phyloP scores from a whole-genome alignment of 257 asterid species.

The Petunia secreta region DNA sequence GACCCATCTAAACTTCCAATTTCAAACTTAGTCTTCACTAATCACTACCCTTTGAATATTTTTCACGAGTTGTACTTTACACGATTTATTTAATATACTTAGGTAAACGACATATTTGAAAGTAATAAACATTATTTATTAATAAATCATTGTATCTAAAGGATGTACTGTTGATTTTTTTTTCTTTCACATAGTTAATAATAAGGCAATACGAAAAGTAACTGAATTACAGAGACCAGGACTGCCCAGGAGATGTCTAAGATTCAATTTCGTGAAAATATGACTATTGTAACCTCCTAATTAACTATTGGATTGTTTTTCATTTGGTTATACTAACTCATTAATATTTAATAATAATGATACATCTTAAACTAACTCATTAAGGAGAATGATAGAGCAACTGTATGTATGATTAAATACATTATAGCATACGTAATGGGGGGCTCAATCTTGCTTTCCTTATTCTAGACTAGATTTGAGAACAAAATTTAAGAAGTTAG shows the following conservation, averaged over 20 bases:
- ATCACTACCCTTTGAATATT: slow-evolving; percentile 27
- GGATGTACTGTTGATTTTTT: not conserved
- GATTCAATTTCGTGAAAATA: not conserved
- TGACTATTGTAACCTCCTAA: not conserved
- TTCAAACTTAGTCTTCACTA: slow-evolving; percentile 29
- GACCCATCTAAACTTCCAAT: slow-evolving; percentile 33
- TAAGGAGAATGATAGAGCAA: slow-evolving; percentile 16
- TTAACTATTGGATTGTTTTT: not conserved
- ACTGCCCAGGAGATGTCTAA: not conserved
- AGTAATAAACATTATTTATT: slow-evolving; percentile 21
- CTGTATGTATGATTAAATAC: not conserved
- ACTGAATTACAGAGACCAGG: not conserved
- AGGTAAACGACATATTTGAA: not conserved
- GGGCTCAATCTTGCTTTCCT: not conserved
- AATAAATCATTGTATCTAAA: slow-evolving; percentile 19
- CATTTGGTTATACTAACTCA: not conserved
- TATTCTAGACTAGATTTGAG: slow-evolving; percentile 4
- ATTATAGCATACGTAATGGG: not conserved
- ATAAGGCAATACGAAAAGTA: not conserved
- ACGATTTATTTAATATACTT: not conserved
- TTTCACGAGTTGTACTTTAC: slow-evolving; percentile 23
- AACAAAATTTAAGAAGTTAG: not conserved
- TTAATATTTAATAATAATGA: not conserved
- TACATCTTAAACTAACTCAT: not conserved
- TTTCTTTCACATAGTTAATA: not conserved